A percentile compares a stretch with the other conserved stretches of the same genome.
Conservation (phyloP, 176 grass and related monocot species). For the Hsuehochloa calcarea region DNA sequence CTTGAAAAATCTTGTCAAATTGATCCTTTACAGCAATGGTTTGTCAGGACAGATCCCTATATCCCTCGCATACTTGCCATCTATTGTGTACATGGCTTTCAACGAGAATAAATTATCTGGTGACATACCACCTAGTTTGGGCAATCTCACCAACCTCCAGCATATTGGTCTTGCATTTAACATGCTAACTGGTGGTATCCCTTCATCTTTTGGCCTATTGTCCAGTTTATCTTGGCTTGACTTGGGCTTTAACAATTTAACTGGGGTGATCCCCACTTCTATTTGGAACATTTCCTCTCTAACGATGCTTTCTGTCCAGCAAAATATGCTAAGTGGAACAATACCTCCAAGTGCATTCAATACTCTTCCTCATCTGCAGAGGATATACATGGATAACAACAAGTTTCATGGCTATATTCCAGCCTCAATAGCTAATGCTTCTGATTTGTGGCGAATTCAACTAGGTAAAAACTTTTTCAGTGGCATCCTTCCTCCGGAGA, state of each 20-base stretch:
- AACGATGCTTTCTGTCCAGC: accelerated
- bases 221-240: not conserved
- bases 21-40: not conserved
- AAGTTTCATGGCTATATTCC: not conserved
- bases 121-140: not conserved
- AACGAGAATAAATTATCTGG: not conserved
- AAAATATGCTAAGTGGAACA: not conserved
- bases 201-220: conserved; percentile 15
- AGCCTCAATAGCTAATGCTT: not conserved
- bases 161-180: not conserved
- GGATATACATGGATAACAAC: not conserved
- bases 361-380: not conserved
- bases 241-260: conserved; percentile 10
- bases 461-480: not conserved
- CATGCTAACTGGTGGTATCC: not conserved
- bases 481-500: not conserved
- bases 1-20: conserved; percentile 3
- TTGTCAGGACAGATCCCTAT: conserved; percentile 15
- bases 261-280: conserved; percentile 17
- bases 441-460: not conserved
- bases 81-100: not conserved
- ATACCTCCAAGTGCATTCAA: conserved; percentile 6
- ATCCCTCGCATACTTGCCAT: not conserved
- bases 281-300: conserved; percentile 38
- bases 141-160: not conserved